Evolutionary conservation across 306 rosid genomes (phyloP), one percentile per base, ranked within the genome.

Genomic region (Vigna unguiculata): DNA sequence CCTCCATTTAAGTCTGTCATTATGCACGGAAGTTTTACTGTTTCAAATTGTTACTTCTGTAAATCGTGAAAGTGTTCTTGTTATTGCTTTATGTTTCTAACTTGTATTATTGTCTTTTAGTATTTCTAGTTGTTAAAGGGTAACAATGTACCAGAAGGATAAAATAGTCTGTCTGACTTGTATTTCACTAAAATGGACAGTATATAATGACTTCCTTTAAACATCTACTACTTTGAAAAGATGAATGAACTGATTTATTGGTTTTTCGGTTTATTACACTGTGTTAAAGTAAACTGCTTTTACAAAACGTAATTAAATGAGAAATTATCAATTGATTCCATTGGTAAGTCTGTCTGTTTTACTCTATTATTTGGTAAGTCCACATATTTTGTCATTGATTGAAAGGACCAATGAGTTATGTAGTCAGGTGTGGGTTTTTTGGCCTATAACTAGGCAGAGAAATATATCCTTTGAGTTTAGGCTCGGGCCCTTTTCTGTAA

Each of bases 391-490:
- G 13, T 30, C 36, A 25, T 15, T 7, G 11, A 74, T 17, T 43
- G 48, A 9, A 41, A 10, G 12, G 43, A 7, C 46, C 57, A 12
- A 25, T 20, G 52, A 34, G 64, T 59, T 45, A 34, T 6, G 40
- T 34, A 45, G 54, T n/a, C 40, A 28, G 15, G 11, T 24, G 34
- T 58, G 19, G 41, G 25, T 59, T 59, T 47, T 30, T 60, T 3
- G 59, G 21, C 19, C 46, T 58, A 28, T 28, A 45, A 52, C 34
- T 47, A 9, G 16, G 16, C 21, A 59, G 48, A 46, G 9, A 59
- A 45, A 57, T 73, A 58, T 28, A 1, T 74, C 15, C 60, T 20
- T 59, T 47, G 69, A 59, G 59, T 36, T 72, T 57, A 41, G 41
- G 45, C 14, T 24, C 43, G 4, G 13, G 8, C 46, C 30, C 41